Evolutionary conservation across 108 stramenopile genomes (phyloP), one percentile per base, ranked within the genome.

Genomic region (Stephanodiscus triporus): DNA sequence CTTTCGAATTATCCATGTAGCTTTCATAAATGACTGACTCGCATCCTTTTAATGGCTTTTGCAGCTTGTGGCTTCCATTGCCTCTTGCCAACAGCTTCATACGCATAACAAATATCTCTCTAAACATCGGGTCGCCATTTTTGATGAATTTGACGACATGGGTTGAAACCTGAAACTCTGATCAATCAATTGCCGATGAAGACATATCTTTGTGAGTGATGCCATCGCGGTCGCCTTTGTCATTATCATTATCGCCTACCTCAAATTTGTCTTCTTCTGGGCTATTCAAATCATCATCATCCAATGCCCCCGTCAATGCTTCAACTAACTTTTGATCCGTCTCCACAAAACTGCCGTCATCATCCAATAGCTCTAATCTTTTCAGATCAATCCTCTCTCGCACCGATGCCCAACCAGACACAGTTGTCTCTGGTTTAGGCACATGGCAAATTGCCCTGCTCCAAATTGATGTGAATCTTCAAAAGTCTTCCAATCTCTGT

Each of bases 81-180:
- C 85, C 88, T 30, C 40, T 40, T 6, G 67, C 77, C 26, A 89
- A 50, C 38, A 85, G 82, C 29, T 73, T 59, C 37, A 86, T 83
- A 3, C 77, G 57, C 32, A 66, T 70, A 7, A 76, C 66, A 43
- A 89, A 89, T 22, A 89, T 63, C 4, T 59, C 78, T 10, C 83
- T 51, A 40, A 73, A 85, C 59, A 73, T 82, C 37, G 69, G 22
- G 53, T 86, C 88, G 23, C 69, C 75, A 22, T 51, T 71, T 19
- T 60, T 40, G 17, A 88, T 29, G 85, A 85, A 88, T 66, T 86
- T 86, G 10, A 77, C 24, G 14, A 88, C 85, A 62, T 84, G 72
- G 60, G 40, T 45, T 6, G 72, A 60, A 6, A 72, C 72, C 36
- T 51, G 62, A 26, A 72, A 72, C 32, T 72, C 37, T 20, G 60